These are phyloP conservation scores for Coprinopsis cinerea DNA, from an alignment of 768 basidiomycete genomes.

Conservation along the genomic window DNA sequence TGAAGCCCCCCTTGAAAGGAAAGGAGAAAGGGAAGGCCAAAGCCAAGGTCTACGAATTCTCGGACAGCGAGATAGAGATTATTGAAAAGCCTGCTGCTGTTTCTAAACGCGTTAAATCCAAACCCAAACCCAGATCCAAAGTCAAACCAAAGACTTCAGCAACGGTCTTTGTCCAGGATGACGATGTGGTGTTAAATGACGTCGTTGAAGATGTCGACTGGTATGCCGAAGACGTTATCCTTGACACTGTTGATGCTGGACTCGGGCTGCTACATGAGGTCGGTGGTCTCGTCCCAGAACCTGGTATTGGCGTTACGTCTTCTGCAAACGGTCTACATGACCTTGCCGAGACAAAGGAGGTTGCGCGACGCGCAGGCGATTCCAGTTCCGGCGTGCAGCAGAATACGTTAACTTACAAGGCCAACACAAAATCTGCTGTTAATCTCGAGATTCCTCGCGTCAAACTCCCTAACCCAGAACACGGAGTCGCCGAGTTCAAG, in stretches of 20 bases:
- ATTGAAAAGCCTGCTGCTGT: neutral
- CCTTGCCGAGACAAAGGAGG: too few relatives aligned
- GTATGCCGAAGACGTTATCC: too few relatives aligned
- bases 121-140: neutral
- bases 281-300: too few relatives aligned
- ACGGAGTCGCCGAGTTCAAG: neutral
- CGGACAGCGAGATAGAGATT: neutral
- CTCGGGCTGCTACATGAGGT: too few relatives aligned
- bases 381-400: too few relatives aligned
- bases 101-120: neutral
- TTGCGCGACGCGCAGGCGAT: too few relatives aligned
- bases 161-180: too few relatives aligned
- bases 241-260: too few relatives aligned
- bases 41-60: neutral
- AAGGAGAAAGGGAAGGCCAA: constrained; percentile 23
- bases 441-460: constrained; percentile 1
- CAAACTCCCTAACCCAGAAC: constrained; percentile 4
- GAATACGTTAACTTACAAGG: neutral
- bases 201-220: too few relatives aligned
- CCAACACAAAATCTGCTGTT: neutral
- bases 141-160: neutral
- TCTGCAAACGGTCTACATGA: too few relatives aligned
- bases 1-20: constrained; percentile 34
- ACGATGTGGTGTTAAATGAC: too few relatives aligned
- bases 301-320: too few relatives aligned